Percentiles rank a stretch among this genome's conserved stretches.
phyloP scores from a whole-genome alignment of 2,329 filamentous ascomycete species.

The Aspergillus spinulosporus region DNA sequence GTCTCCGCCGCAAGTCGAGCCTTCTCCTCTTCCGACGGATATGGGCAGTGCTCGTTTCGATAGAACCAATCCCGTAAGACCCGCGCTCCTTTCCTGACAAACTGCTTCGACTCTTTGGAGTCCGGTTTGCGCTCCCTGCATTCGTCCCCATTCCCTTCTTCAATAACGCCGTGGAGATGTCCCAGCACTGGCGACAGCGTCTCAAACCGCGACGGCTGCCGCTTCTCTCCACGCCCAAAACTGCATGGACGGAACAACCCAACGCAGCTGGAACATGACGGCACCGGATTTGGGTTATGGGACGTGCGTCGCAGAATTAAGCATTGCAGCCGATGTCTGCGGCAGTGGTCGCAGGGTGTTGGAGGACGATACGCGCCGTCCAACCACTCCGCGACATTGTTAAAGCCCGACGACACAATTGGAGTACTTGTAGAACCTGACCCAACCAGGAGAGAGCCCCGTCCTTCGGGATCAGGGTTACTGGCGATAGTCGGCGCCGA shows the following conservation, averaged over 20 bases:
- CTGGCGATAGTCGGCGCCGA: not conserved
- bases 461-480: not conserved
- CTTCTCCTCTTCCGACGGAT: conserved; percentile 53
- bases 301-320: conserved; percentile 50
- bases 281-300: conserved; percentile 52
- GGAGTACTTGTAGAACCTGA: not conserved
- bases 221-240: conserved; percentile 48
- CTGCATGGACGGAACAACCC: conserved; percentile 55
- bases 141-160: conserved; percentile 32
- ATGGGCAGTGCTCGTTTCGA: conserved; percentile 49
- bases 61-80: conserved; percentile 51
- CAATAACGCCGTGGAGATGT: conserved; percentile 51
- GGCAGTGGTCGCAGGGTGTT: conserved; percentile 49
- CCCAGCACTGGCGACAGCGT: conserved; percentile 51
- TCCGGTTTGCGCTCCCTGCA: conserved; percentile 10
- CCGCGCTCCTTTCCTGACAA: conserved; percentile 48
- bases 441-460: not conserved
- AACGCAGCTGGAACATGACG: conserved; percentile 53
- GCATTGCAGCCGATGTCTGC: conserved; percentile 49
- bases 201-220: conserved; percentile 50
- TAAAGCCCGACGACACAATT: conserved; percentile 11
- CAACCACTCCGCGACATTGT: conserved; percentile 35
- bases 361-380: conserved; percentile 47
- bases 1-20: conserved; percentile 43
- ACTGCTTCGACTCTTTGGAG: conserved; percentile 38